Evolutionary conservation across 1,284 basidiomycete species (phyloP).

Genomic region (Dichomitus squalens): DNA sequence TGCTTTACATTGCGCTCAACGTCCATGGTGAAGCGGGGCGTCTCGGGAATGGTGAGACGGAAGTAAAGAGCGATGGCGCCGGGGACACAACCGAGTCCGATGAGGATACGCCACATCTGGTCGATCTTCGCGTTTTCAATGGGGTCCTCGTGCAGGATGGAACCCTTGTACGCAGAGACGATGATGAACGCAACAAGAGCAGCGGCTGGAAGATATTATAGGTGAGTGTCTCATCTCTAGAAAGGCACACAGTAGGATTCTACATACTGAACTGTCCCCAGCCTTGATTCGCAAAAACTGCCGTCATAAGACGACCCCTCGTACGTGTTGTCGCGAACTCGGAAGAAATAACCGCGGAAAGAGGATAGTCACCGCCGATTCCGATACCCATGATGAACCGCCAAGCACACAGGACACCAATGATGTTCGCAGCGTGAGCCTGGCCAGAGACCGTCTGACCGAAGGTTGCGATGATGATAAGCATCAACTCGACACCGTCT

Average conservation of each 20-base stretch:
- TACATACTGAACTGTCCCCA: slow-evolving; percentile 53
- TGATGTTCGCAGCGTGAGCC: slow-evolving; percentile 56
- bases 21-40: slow-evolving; percentile 89
- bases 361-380: slow-evolving; percentile 60
- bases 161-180: slow-evolving; percentile 56
- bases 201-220: slow-evolving; percentile 35
- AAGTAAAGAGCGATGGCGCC: slow-evolving; percentile 71
- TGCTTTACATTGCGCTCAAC: slow-evolving; percentile 82
- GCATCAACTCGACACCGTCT: slow-evolving; percentile 64
- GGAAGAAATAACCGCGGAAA: slow-evolving; percentile 51
- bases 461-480: slow-evolving; percentile 55
- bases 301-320: slow-evolving; percentile 59
- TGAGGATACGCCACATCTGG: slow-evolving; percentile 68
- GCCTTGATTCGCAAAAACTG: slow-evolving; percentile 57
- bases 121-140: slow-evolving; percentile 52
- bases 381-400: slow-evolving; percentile 51
- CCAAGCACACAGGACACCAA: slow-evolving; percentile 63
- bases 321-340: slow-evolving; percentile 65
- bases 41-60: slow-evolving; percentile 79
- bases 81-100: slow-evolving; percentile 72
- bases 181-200: slow-evolving; percentile 60
- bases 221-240: not conserved
- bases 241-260: slow-evolving; percentile 15
- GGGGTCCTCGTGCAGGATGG: slow-evolving; percentile 42
- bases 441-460: slow-evolving; percentile 51